Conservation (phyloP, 2,329 filamentous ascomycete species). For the Hypomyces rosellus region DNA sequence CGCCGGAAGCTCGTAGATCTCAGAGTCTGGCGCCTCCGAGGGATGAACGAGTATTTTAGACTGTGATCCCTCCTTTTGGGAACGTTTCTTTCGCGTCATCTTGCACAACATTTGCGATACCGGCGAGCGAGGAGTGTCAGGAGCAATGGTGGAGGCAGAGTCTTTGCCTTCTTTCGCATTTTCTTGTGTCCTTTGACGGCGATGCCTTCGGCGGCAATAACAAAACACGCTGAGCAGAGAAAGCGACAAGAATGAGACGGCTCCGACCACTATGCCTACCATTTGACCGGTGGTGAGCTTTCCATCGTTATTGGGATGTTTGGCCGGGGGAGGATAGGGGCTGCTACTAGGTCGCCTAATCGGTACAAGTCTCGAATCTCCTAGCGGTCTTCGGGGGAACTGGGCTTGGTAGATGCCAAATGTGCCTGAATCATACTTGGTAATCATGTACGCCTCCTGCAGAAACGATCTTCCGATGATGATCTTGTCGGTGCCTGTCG, state of each 20-base stretch:
- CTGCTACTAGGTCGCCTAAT: constrained; percentile 40
- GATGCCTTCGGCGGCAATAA: constrained; percentile 28
- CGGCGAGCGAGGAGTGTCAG: constrained; percentile 18
- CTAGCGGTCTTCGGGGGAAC: constrained; percentile 39
- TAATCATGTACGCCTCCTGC: constrained; percentile 60
- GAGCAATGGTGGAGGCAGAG: constrained; percentile 27
- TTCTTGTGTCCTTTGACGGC: constrained; percentile 15
- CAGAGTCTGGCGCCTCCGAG: constrained; percentile 34
- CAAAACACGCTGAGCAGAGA: constrained; percentile 26
- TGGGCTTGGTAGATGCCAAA: constrained; percentile 52
- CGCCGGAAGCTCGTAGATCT: constrained; percentile 47
- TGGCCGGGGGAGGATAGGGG: constrained; percentile 36
- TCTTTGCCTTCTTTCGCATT: constrained; percentile 32
- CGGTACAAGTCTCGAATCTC: constrained; percentile 34
- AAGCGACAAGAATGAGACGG: constrained; percentile 27
- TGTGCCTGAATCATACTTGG: constrained; percentile 45
- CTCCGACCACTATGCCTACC: constrained; percentile 41
- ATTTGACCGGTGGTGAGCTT: constrained; percentile 36
- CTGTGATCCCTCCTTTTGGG: constrained; percentile 18
- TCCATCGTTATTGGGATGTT: constrained; percentile 2
- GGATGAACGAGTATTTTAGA: constrained; percentile 21
- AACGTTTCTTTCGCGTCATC: constrained; percentile 32
- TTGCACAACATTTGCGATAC: constrained; percentile 32
- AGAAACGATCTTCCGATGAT: constrained; percentile 63
- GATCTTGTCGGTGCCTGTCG: constrained; percentile 46